These are phyloP conservation scores for Reutealis trisperma DNA, from an alignment of 345 rosid genomes.

Conservation along the genomic window DNA sequence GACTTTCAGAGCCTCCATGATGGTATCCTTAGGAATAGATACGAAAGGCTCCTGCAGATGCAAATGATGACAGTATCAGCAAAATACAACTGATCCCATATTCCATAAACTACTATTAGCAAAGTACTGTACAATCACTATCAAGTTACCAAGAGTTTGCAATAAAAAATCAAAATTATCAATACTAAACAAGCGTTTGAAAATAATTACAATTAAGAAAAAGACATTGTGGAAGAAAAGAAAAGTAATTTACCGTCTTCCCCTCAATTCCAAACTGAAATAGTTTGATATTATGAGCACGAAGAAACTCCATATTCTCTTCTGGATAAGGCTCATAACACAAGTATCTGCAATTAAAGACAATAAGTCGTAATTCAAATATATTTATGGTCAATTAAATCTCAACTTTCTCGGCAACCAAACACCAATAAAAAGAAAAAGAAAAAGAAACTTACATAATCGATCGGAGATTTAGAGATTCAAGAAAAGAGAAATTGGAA, in stretches of 20 bases:
- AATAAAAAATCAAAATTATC: too few relatives aligned
- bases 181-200: not conserved
- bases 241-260: slow-evolving; percentile 50
- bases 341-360: slow-evolving; percentile 53
- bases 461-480: slow-evolving; percentile 72
- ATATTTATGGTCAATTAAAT: too few relatives aligned
- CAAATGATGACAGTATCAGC: slow-evolving; percentile 20
- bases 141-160: not conserved
- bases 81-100: not conserved
- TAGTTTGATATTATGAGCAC: slow-evolving; percentile 54
- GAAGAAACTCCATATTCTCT: slow-evolving; percentile 61
- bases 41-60: slow-evolving; percentile 58
- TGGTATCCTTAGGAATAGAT: slow-evolving; percentile 51
- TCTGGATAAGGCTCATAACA: slow-evolving; percentile 84
- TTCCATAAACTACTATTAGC: not conserved
- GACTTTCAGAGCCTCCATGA: slow-evolving; percentile 68
- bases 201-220: too few relatives aligned
- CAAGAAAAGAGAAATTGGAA: slow-evolving; percentile 55
- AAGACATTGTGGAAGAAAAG: not conserved
- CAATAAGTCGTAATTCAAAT: not conserved
- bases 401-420: not conserved
- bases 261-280: slow-evolving; percentile 83
- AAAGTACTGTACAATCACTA: not conserved
- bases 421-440: not conserved
- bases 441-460: slow-evolving; percentile 46